Evolutionary conservation across 2,329 filamentous ascomycete genomes (phyloP).

Genomic region (Diaporthe sp.): DNA sequence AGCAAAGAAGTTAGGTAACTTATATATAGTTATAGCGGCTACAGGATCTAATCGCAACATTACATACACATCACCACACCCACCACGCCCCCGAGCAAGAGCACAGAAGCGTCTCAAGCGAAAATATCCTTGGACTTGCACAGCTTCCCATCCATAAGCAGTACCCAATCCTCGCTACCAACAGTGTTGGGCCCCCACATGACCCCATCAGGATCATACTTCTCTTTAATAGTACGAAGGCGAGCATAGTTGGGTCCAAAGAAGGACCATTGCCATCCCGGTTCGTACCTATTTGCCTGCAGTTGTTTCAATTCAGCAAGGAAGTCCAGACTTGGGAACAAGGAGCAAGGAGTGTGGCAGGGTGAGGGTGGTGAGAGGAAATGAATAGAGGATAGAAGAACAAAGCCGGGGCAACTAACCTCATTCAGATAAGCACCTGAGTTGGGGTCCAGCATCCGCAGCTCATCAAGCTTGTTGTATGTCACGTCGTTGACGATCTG

Average conservation of each 20-base stretch:
- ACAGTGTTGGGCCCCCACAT: background rate
- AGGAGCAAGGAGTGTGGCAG: background rate
- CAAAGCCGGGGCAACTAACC: background rate
- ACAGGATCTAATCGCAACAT: too few species aligned
- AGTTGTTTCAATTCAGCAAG: background rate
- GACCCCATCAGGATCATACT: background rate
- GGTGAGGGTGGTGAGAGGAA: background rate
- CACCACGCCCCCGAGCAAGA: too few species aligned
- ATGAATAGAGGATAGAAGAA: too few species aligned
- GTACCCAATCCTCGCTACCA: background rate
- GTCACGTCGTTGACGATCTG: background rate
- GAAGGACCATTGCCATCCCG: background rate
- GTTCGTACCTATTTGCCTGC: background rate
- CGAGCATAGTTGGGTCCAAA: background rate
- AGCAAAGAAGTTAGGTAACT: too few species aligned
- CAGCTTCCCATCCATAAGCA: background rate
- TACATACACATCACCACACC: too few species aligned
- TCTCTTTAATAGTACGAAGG: background rate
- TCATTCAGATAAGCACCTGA: background rate
- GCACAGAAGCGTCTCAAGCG: too few species aligned
- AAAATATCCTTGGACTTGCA: background rate
- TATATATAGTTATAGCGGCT: too few species aligned
- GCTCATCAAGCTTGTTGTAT: background rate
- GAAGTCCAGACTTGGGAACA: background rate
- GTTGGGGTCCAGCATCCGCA: background rate